Evolutionary conservation across 2,329 filamentous ascomycete species (phyloP), one percentile per base, ranked within the genome.

Genomic region (Aspergillus sp.): DNA sequence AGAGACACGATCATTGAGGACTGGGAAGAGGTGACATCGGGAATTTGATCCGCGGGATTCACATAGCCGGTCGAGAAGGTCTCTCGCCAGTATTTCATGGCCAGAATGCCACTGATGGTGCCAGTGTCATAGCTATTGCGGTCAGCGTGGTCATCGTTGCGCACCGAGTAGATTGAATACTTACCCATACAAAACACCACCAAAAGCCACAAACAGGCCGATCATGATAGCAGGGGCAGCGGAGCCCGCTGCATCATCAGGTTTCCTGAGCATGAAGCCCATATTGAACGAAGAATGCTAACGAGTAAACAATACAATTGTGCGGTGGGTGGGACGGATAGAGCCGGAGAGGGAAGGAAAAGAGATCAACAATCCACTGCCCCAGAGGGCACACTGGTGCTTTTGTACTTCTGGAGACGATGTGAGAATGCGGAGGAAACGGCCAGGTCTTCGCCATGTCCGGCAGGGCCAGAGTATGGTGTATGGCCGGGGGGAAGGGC

Each of bases 1-100:
- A 92, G 89, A 12, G 88, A 90, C 68, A 86, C 85, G 71, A 91
- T 86, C 57, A 87, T 78, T 37, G 84, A 85, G 59, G 63, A 66
- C 41, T 66, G 63, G 58, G 90, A 87, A 80, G 81, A 76, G 7
- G 81, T 78, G 11, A 84, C 69, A 57, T 77, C 72, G 60, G 78
- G 79, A 15, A 77, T 63, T n/a, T 73, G 62, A 62, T 73, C 76
- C 27, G 64, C 61, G 1, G 69, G 71, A 25, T 78, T 75, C 51
- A 68, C 58, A 41, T 68, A 69, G 17, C 71, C 71, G 6, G 71
- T 73, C 2, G 71, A 73, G 59, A 74, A 74, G 17, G 64, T 62
- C 40, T 64, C 45, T 6, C 70, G 68, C 71, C 70, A 82, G 64
- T 78, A 76, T 43, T 71, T 67, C 75, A 82, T 82, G 62, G 76